A percentile compares a stretch with the other conserved stretches of the same genome.
Conservation (phyloP, 2,329 filamentous ascomycete genomes). For the Colletotrichum horii region DNA sequence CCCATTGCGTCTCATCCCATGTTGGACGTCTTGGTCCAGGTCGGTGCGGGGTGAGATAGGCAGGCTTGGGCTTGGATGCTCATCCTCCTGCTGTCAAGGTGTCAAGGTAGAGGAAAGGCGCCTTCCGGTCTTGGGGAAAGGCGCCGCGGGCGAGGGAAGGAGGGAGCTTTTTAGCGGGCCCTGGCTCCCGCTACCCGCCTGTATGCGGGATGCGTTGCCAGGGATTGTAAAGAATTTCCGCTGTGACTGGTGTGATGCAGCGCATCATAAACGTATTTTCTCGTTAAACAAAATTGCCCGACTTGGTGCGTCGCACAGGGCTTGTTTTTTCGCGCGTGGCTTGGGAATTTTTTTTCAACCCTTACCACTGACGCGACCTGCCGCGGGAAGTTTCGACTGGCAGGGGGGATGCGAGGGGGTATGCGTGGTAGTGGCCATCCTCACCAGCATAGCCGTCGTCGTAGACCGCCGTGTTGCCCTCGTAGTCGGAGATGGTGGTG, state of each 20-base stretch:
- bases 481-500: constrained; percentile 9
- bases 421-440: constrained; percentile 40
- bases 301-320: constrained; percentile 11
- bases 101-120: background rate
- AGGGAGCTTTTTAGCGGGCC: background rate
- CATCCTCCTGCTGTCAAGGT: background rate
- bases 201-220: constrained; percentile 2
- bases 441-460: constrained; percentile 31
- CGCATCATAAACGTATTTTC: constrained; percentile 13
- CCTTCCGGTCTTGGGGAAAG: background rate
- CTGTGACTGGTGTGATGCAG: constrained; percentile 15
- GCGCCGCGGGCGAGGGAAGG: background rate
- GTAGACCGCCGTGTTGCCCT: constrained; percentile 29
- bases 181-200: background rate
- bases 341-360: background rate
- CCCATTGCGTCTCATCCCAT: constrained; percentile 1
- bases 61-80: background rate
- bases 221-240: constrained; percentile 8
- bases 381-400: background rate
- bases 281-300: background rate
- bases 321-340: background rate
- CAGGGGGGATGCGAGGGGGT: constrained; percentile 29
- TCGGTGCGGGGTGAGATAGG: background rate
- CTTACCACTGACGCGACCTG: background rate
- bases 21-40: background rate